phyloP scores from a whole-genome alignment of 2,329 filamentous ascomycete species.

The Diplodia mutila region DNA sequence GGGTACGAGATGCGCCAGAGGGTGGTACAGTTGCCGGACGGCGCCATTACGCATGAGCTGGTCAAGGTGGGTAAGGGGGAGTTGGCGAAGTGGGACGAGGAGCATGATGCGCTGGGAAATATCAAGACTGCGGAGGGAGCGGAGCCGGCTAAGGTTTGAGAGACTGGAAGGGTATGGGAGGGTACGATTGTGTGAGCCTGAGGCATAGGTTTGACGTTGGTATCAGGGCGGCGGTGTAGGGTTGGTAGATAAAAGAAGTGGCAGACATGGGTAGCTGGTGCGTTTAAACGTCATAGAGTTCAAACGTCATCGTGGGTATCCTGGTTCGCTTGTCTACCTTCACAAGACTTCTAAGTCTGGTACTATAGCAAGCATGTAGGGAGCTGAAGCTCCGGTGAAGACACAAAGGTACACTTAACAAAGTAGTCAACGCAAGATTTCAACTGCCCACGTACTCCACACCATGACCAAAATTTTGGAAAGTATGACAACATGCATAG shows the following conservation, averaged over 20 bases:
- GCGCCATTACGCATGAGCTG: constrained; percentile 36
- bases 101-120: constrained; percentile 37
- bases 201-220: background rate
- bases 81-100: constrained; percentile 37
- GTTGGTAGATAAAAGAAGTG: background rate
- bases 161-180: background rate
- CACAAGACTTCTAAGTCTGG: background rate
- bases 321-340: background rate
- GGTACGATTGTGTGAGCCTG: background rate
- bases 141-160: constrained; percentile 3
- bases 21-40: constrained; percentile 34
- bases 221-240: too few relatives aligned
- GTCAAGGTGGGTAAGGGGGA: constrained; percentile 34
- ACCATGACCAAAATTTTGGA: too few relatives aligned
- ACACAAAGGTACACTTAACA: background rate
- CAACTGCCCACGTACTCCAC: too few relatives aligned
- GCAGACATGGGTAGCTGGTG: background rate
- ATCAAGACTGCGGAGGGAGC: background rate
- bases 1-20: constrained; percentile 35
- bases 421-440: too few relatives aligned
- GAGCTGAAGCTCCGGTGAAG: background rate
- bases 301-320: background rate
- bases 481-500: too few relatives aligned
- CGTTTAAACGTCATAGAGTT: background rate
- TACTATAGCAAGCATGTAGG: too few relatives aligned